Percentiles rank a stretch among this genome's conserved stretches.
These are phyloP conservation scores for Fusarium graminum DNA, from an alignment of 2,329 filamentous ascomycete genomes.

Conservation along the genomic window DNA sequence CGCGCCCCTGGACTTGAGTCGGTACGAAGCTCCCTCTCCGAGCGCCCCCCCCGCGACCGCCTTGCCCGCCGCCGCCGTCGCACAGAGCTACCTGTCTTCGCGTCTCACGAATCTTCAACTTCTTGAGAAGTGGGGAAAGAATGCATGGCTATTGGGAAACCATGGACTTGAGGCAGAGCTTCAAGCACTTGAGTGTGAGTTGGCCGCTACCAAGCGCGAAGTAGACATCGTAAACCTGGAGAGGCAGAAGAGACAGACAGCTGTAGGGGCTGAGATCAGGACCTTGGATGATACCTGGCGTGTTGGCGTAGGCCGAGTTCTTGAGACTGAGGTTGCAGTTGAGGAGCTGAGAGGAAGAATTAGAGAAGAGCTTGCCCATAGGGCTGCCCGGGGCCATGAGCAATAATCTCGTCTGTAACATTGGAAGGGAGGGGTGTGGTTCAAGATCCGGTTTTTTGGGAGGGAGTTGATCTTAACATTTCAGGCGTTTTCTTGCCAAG, in stretches of 20 bases:
- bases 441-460: constrained; percentile 8
- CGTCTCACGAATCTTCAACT: constrained; percentile 72
- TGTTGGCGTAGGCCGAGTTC: constrained; percentile 78
- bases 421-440: not conserved
- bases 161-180: constrained; percentile 78
- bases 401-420: constrained; percentile 1
- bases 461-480: constrained; percentile 3
- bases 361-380: constrained; percentile 68
- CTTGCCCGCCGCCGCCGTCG: constrained; percentile 67
- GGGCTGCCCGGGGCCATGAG: constrained; percentile 25
- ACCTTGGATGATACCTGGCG: constrained; percentile 84
- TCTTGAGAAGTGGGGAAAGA: constrained; percentile 86
- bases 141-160: constrained; percentile 92
- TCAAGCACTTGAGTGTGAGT: constrained; percentile 77
- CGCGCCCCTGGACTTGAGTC: constrained; percentile 75
- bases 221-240: constrained; percentile 80
- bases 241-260: constrained; percentile 77
- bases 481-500: constrained; percentile 34
- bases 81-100: constrained; percentile 64
- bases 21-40: constrained; percentile 77
- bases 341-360: constrained; percentile 78
- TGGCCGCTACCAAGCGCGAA: constrained; percentile 75
- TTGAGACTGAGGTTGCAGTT: constrained; percentile 89
- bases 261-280: constrained; percentile 77
- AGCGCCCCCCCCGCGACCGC: constrained; percentile 69